These are phyloP conservation scores for Podospora pseudocomata DNA, from an alignment of 495 filamentous ascomycete species.

Conservation along the genomic window DNA sequence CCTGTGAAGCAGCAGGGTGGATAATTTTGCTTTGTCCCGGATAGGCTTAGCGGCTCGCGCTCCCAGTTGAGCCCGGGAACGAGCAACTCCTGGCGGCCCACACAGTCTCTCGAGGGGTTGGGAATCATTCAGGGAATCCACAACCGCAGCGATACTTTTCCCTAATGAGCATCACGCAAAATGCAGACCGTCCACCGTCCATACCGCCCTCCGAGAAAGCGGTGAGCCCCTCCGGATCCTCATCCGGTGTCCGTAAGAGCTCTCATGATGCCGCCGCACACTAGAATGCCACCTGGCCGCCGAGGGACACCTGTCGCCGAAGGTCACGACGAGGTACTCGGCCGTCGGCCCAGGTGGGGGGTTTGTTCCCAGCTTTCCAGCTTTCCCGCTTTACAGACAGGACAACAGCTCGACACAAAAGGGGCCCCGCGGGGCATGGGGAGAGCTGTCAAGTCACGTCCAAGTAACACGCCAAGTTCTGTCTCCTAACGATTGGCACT, in stretches of 20 bases:
- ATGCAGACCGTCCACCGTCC: not conserved
- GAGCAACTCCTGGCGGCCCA: conserved; percentile 13
- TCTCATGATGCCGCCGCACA: conserved; percentile 5
- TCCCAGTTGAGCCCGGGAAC: conserved; percentile 19
- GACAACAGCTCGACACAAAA: not conserved
- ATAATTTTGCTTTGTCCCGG: conserved; percentile 31
- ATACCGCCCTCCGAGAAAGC: conserved; percentile 14
- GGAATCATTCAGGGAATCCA: conserved; percentile 7
- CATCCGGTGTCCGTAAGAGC: not conserved
- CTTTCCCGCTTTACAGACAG: not conserved
- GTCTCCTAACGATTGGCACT: conserved; percentile 12
- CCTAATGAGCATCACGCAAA: not conserved
- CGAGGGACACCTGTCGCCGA: conserved; percentile 14
- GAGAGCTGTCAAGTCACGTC: not conserved
- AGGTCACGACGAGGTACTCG: conserved; percentile 19
- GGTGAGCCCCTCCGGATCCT: conserved; percentile 17
- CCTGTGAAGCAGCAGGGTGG: conserved; percentile 16
- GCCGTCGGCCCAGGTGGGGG: conserved; percentile 13
- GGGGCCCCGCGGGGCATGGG: conserved; percentile 27
- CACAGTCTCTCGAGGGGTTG: conserved; percentile 21
- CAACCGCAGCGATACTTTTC: conserved; percentile 11
- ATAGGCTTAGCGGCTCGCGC: conserved; percentile 20
- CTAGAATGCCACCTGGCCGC: not conserved
- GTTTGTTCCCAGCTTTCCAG: conserved; percentile 6
- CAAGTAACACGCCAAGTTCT: conserved; percentile 11